Evolutionary conservation across 2,329 filamentous ascomycete species (phyloP), one percentile per base, ranked within the genome.

Genomic region (Pestalotiopsis sp.): DNA sequence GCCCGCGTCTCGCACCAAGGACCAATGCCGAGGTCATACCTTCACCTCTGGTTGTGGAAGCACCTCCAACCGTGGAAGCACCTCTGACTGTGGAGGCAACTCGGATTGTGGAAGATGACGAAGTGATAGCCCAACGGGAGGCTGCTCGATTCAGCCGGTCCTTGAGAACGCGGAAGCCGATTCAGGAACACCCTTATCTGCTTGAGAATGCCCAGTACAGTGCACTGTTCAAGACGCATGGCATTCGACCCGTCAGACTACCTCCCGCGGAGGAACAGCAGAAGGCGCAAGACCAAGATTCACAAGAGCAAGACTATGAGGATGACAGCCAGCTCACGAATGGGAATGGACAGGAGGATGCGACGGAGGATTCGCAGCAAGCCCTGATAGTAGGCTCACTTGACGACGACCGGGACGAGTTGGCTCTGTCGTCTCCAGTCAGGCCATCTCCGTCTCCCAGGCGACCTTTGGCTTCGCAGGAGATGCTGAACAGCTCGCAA

Each of bases 171-270:
- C 83, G 88, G 23, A 90, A 89, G 70, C 87, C 87, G 1, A 90
- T 90, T 6, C 88, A 90, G 74, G 82, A 89, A 73, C 87, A 89
- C 59, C 88, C 88, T 3, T 90, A 90, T 71, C 77, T 86, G 5
- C 78, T 89, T 4, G 88, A 90, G 71, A 86, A 83, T 73, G 86
- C 83, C 0, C 83, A 85, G 36, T 89, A 89, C 74, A 85, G 83
- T 67, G 85, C 78, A 3, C 77, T 83, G 23, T 83, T 89, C 72
- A 87, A 85, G 73, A 83, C 84, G 3, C 87, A 87, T 68, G 88
- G 88, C 27, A 77, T 90, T 36, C 84, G 83, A 66, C 88, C 88
- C 0, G 74, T 89, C 41, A 82, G 82, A 66, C 78, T 87, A 56
- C 76, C 81, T 7, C 69, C 75, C 12, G 75, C 77, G 25, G 75